Conservation (phyloP, 176 grass and related monocot species). For the Carex cristatella region DNA sequence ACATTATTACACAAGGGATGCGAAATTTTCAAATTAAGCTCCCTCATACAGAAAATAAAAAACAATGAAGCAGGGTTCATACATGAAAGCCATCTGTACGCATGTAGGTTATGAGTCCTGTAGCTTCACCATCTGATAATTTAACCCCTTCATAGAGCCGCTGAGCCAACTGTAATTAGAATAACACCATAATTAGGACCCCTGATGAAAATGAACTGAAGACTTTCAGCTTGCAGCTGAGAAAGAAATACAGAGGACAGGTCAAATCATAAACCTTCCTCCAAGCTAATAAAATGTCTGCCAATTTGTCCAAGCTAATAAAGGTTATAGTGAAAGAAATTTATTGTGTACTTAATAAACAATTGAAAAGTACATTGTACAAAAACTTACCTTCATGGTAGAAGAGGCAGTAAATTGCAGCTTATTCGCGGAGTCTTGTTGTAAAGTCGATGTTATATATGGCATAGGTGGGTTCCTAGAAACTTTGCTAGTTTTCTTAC, state of each 20-base stretch:
- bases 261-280: not conserved
- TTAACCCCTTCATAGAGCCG: conserved; percentile 87
- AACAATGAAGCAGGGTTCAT: conserved; percentile 27
- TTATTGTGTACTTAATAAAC: not conserved
- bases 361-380: not conserved
- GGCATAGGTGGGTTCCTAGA: conserved; percentile 76
- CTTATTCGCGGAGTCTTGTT: conserved; percentile 87
- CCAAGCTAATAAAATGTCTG: not conserved
- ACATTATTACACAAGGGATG: not conserved
- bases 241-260: not conserved
- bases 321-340: not conserved
- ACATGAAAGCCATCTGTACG: conserved; percentile 98
- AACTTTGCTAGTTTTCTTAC: conserved; percentile 61
- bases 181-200: conserved; percentile 18
- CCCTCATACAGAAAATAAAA: not conserved
- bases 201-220: not conserved
- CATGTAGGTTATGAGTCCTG: conserved; percentile 91
- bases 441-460: conserved; percentile 94
- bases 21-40: not conserved
- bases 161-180: conserved; percentile 74
- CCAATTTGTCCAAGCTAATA: not conserved
- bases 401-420: conserved; percentile 53
- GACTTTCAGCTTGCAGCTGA: not conserved
- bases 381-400: conserved; percentile 84
- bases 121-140: conserved; percentile 76